Conservation (phyloP, 202 grass and related monocot species). For the Brachypodium distachyon region DNA sequence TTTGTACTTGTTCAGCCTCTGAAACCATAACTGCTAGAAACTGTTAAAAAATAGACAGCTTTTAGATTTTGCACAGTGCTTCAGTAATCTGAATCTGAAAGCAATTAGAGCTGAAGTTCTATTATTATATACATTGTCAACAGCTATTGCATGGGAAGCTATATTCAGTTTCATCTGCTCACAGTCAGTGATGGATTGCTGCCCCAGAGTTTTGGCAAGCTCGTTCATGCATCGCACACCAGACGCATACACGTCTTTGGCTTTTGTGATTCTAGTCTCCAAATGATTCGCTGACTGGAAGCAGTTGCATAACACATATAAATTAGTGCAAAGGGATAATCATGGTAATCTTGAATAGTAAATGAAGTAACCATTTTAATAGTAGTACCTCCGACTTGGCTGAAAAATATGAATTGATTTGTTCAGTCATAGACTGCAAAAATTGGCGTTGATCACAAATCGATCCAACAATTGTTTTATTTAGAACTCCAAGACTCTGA, state of each 20-base stretch:
- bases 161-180: slow-evolving; percentile 50
- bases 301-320: neutral
- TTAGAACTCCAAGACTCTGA: slow-evolving; percentile 41
- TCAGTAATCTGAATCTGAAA: neutral
- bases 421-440: slow-evolving; percentile 54
- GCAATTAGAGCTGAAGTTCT: slow-evolving; percentile 3
- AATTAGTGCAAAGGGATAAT: slow-evolving; percentile 16
- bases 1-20: slow-evolving; percentile 55
- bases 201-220: slow-evolving; percentile 34
- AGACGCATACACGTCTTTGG: slow-evolving; percentile 45
- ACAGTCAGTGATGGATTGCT: slow-evolving; percentile 29
- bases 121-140: slow-evolving; percentile 59
- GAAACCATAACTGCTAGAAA: slow-evolving; percentile 59
- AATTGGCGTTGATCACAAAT: slow-evolving; percentile 49
- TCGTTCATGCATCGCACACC: slow-evolving; percentile 50
- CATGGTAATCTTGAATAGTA: neutral
- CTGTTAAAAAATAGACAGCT: slow-evolving; percentile 29
- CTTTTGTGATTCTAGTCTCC: slow-evolving; percentile 51
- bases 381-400: slow-evolving; percentile 53
- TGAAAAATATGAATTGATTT: slow-evolving; percentile 49
- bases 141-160: slow-evolving; percentile 33
- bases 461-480: slow-evolving; percentile 46
- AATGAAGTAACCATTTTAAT: neutral
- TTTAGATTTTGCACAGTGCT: slow-evolving; percentile 1
- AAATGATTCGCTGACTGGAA: slow-evolving; percentile 50